Evolutionary conservation across 192 early-diverging fungal species (phyloP).

Genomic region (Coemansia guatemalensis): DNA sequence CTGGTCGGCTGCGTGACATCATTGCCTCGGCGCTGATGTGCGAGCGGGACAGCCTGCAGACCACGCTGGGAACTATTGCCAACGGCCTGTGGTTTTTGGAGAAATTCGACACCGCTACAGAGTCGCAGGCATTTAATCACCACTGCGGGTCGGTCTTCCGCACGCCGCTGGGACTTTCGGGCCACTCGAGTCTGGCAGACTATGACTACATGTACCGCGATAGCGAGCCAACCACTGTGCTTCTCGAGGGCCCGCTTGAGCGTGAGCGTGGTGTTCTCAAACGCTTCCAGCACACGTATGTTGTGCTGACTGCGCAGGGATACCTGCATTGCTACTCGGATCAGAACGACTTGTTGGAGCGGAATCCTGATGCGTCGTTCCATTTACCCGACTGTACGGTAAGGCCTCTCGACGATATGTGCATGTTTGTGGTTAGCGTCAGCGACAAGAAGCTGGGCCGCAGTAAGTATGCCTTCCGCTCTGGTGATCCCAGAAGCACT

Average conservation of each 20-base stretch:
- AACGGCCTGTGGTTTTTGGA: slow-evolving; percentile 22
- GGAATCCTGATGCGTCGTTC: slow-evolving; percentile 34
- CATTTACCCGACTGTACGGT: slow-evolving; percentile 28
- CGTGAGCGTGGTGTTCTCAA: slow-evolving; percentile 41
- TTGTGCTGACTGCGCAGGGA: slow-evolving; percentile 33
- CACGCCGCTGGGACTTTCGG: slow-evolving; percentile 32
- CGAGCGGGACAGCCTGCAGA: slow-evolving; percentile 21
- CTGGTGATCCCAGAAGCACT: slow-evolving; percentile 11
- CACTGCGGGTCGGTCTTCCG: slow-evolving; percentile 28
- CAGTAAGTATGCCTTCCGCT: slow-evolving; percentile 32
- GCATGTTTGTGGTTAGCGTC: slow-evolving; percentile 17
- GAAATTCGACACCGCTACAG: slow-evolving; percentile 19
- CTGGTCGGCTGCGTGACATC: slow-evolving; percentile 31
- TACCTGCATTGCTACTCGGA: slow-evolving; percentile 43
- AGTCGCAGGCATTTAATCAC: slow-evolving; percentile 31
- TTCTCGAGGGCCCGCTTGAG: slow-evolving; percentile 44
- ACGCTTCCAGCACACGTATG: slow-evolving; percentile 28
- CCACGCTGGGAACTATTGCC: slow-evolving; percentile 14
- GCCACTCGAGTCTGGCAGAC: slow-evolving; percentile 25
- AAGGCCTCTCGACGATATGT: slow-evolving; percentile 19
- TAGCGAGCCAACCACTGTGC: slow-evolving; percentile 28
- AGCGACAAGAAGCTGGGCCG: slow-evolving; percentile 33
- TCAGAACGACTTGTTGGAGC: slow-evolving; percentile 33
- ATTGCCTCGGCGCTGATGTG: slow-evolving; percentile 12
- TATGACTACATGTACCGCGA: slow-evolving; percentile 49